Evolutionary conservation across 2,329 filamentous ascomycete genomes (phyloP).

Genomic region (Pseudogymnoascus sp.): DNA sequence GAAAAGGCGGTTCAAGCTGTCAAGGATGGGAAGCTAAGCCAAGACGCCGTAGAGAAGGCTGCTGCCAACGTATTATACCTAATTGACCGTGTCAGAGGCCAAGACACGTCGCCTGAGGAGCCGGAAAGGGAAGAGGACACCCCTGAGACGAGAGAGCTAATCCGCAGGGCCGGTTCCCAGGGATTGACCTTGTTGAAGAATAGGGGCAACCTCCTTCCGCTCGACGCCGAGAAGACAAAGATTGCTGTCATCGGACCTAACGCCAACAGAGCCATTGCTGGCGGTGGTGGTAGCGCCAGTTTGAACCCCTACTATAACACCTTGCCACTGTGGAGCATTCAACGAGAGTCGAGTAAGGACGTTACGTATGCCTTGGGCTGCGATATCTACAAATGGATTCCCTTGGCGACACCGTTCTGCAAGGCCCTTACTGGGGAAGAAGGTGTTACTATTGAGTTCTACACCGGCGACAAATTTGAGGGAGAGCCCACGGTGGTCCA

Average conservation of each 20-base stretch:
- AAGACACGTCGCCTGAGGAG: slow-evolving; percentile 50
- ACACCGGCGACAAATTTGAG: slow-evolving; percentile 55
- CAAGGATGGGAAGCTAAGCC: slow-evolving; percentile 42
- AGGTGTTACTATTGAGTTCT: slow-evolving; percentile 61
- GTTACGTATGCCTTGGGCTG: slow-evolving; percentile 57
- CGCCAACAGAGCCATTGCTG: slow-evolving; percentile 60
- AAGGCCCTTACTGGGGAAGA: slow-evolving; percentile 49
- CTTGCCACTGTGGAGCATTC: slow-evolving; percentile 58
- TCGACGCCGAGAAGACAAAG: slow-evolving; percentile 48
- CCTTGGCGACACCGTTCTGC: slow-evolving; percentile 55
- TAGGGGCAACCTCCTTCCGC: slow-evolving; percentile 51
- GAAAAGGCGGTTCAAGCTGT: slow-evolving; percentile 51
- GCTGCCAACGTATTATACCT: slow-evolving; percentile 55
- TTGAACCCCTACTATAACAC: slow-evolving; percentile 64
- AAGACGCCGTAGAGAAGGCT: slow-evolving; percentile 49
- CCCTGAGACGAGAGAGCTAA: slow-evolving; percentile 52
- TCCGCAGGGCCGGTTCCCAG: slow-evolving; percentile 55
- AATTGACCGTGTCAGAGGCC: slow-evolving; percentile 56
- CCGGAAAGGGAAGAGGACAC: slow-evolving; percentile 52
- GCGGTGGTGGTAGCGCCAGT: slow-evolving; percentile 61
- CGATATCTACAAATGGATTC: slow-evolving; percentile 60
- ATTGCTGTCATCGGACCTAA: slow-evolving; percentile 64
- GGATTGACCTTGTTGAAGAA: slow-evolving; percentile 62
- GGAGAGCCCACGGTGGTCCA: slow-evolving; percentile 52
- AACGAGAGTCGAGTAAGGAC: slow-evolving; percentile 46